phyloP scores from a whole-genome alignment of 2,329 filamentous ascomycete species.

The Colletotrichum somersetense region DNA sequence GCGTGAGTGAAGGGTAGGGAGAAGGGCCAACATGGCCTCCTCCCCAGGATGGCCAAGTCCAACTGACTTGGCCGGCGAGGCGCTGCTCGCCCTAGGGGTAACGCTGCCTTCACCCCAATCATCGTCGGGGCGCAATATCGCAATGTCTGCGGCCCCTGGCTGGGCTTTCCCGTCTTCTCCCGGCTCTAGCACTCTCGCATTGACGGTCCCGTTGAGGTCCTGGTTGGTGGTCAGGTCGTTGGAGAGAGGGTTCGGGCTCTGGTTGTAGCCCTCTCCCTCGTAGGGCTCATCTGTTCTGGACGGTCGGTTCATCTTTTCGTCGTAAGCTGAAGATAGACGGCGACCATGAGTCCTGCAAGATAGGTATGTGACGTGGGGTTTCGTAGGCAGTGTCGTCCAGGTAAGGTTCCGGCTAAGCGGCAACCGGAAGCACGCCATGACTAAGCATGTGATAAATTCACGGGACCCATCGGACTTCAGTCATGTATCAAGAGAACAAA shows the following conservation, averaged over 20 bases:
- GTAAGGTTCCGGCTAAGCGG: constrained; percentile 17
- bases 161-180: constrained; percentile 5
- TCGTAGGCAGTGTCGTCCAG: not conserved
- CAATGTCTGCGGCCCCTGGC: constrained; percentile 8
- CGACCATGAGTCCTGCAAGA: not conserved
- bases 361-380: not conserved
- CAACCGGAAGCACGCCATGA: not conserved
- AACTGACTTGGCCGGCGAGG: constrained; percentile 27
- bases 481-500: not conserved
- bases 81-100: not conserved
- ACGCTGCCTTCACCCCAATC: constrained; percentile 2
- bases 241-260: constrained; percentile 60
- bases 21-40: constrained; percentile 29
- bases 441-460: constrained; percentile 12
- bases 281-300: constrained; percentile 43
- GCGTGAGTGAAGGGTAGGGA: constrained; percentile 33
- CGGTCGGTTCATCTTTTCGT: constrained; percentile 41
- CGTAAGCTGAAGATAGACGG: too few species aligned
- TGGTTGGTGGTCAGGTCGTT: constrained; percentile 61
- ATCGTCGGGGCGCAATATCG: not conserved
- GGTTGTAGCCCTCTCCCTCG: constrained; percentile 56
- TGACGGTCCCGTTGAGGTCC: constrained; percentile 60
- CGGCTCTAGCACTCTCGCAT: constrained; percentile 41
- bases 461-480: not conserved
- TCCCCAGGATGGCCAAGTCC: constrained; percentile 37